A percentile compares a stretch with the other conserved stretches of the same genome.
These are phyloP conservation scores for Phytophthora melonis DNA, from an alignment of 352 stramenopile genomes.

Conservation along the genomic window DNA sequence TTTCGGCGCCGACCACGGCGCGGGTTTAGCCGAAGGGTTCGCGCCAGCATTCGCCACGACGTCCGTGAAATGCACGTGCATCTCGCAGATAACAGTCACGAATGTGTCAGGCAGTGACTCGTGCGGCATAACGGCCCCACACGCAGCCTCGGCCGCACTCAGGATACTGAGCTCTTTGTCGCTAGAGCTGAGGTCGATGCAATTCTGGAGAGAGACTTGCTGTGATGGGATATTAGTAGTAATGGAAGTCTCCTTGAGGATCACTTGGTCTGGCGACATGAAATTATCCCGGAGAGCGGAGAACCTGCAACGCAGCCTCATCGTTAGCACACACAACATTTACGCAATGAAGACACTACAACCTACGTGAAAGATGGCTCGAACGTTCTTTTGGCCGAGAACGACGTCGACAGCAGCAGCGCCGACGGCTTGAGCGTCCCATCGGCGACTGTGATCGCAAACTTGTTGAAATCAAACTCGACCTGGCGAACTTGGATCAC, in stretches of 20 bases:
- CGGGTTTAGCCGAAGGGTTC: slow-evolving; percentile 12
- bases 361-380: slow-evolving; percentile 56
- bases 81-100: slow-evolving; percentile 43
- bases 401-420: slow-evolving; percentile 56
- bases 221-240: slow-evolving; percentile 13
- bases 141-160: slow-evolving; percentile 32
- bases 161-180: slow-evolving; percentile 59
- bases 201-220: slow-evolving; percentile 42
- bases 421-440: slow-evolving; percentile 57
- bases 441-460: slow-evolving; percentile 57
- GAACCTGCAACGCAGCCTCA: slow-evolving; percentile 43
- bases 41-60: neutral
- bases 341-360: neutral
- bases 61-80: slow-evolving; percentile 47
- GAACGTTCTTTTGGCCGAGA: slow-evolving; percentile 47
- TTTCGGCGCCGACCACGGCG: slow-evolving; percentile 45
- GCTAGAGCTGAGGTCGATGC: slow-evolving; percentile 47
- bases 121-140: slow-evolving; percentile 48
- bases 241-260: slow-evolving; percentile 57
- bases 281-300: slow-evolving; percentile 67
- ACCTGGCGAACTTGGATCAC: slow-evolving; percentile 58
- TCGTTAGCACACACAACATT: neutral
- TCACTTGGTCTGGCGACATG: slow-evolving; percentile 53
- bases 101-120: slow-evolving; percentile 51
- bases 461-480: slow-evolving; percentile 69